Conservation (phyloP, 257 asterid species). For the Petrea volubilis region DNA sequence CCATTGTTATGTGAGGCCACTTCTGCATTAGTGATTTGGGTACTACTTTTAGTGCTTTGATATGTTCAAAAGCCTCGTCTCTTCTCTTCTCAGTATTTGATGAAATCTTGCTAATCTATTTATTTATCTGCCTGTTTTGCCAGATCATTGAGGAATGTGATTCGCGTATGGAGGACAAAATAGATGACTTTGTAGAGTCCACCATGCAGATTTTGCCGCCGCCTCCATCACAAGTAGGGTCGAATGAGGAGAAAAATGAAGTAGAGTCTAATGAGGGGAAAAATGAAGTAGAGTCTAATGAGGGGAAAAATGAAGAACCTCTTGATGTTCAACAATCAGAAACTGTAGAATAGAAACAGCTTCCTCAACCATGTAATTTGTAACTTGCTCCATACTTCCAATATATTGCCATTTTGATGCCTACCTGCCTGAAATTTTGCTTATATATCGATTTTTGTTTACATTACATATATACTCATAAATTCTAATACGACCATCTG, state of each 20-base stretch:
- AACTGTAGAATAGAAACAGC: background rate
- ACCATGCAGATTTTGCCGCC: constrained; percentile 52
- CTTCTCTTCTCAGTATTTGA: background rate
- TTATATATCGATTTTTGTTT: no score
- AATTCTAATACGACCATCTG: no score
- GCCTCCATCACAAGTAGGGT: constrained; percentile 39
- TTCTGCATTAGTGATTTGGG: background rate
- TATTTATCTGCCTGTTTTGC: background rate
- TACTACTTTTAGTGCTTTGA: background rate
- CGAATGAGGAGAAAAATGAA: constrained; percentile 12
- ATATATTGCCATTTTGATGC: background rate
- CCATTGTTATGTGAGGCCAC: background rate
- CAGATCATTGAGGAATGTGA: constrained; percentile 65
- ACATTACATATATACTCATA: no score
- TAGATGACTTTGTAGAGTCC: constrained; percentile 40
- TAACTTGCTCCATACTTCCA: background rate
- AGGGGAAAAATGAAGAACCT: constrained; percentile 10
- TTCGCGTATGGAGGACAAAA: constrained; percentile 43
- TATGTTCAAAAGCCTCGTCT: no score
- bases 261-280: constrained; percentile 7
- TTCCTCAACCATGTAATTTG: background rate
- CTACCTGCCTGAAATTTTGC: background rate
- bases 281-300: constrained; percentile 13
- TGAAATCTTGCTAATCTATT: constrained; percentile 1
- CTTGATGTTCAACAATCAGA: constrained; percentile 21